Evolutionary conservation across 2,329 filamentous ascomycete species (phyloP), one percentile per base, ranked within the genome.

Genomic region (Ophiostoma perfectum): DNA sequence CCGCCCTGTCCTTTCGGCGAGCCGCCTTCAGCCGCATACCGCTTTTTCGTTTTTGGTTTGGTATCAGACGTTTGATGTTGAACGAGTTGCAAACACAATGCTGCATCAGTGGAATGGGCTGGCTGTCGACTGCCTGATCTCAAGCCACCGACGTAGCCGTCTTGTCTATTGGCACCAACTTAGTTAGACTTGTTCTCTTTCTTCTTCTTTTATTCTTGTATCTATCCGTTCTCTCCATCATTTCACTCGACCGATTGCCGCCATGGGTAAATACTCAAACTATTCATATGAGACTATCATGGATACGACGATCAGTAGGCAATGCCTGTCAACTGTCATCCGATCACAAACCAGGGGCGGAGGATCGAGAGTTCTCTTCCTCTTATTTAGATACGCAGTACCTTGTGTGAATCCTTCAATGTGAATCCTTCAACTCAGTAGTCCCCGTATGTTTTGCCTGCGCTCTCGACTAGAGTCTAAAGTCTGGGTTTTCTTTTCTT

Each of bases 361-460:
- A 27, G 27, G 27, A 27, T 27, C 27, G 27, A 27, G 27, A 27
- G 27, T 47, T 47, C 14, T 47, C 45, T 16, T 49, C 18, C 18
- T 49, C 14, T 16, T 16, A 6, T 2, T 49, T 49, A 49, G 18
- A 49, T 49, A n/a, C 47, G 18, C 47, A 49, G 47, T 49, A 49
- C 47, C 47, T 49, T 49, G 47, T n/a, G 47, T 49, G 47, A 49
- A 18, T 49, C 47, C 47, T 49, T 49, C 18, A n/a, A n/a, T n/a
- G n/a, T n/a, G n/a, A n/a, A n/a, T 49, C 47, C 47, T n/a, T 49
- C 47, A 4, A 5, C 27, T 27, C 27, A 27, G 27, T 27, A 27
- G 27, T 49, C 14, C 47, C 18, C n/a, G 47, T 49, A 6, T 6
- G 47, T 49, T 49, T 49, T 49, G 47, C 27, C 27, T 27, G 27